Base-by-base conservation (phyloP, 2,329 filamentous ascomycete genomes). In the Pestalotiopsis sp. region DNA sequence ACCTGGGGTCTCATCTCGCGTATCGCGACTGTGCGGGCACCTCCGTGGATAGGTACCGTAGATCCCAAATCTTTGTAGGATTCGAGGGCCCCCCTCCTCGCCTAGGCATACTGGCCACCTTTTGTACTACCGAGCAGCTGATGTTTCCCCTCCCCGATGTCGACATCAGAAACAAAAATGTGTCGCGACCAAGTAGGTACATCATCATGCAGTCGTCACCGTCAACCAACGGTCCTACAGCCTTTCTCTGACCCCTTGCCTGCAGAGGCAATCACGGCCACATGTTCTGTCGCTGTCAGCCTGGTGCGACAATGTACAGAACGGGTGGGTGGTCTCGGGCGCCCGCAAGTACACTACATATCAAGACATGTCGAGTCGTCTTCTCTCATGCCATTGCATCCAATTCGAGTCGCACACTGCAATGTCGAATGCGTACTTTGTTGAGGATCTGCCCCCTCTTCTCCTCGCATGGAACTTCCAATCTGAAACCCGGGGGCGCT, bases 121-220 rank as follows among this genome's bases (percentile, higher is more conserved):
- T 23, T 52, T 52, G 45, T 52, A 20, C 45, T 17, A 52, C 45
- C 45, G 5, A 17, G 45, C 45, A 52, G 45, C 45, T 52, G 45
- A 52, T 52, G 17, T 27, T 36, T 27, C 23, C 23, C 23, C 14
- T 36, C 23, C 23, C 20, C 23, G 20, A 14, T 17, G 57, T 20
- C 57, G 4, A 13, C 25, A 59, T 23, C 11, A 59, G 23, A 13
- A 59, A 14, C 27, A 36, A 27, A 23, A 20, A 27, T 59, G 23
- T 36, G 25, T 36, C 23, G 57, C 23, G 23, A 27, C 57, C 27
- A 13, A 17, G 57, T 23, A 59, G n/a, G 27, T 59, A 14, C 57
- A 59, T 59, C 57, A 36, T 59, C 57, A 59, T 59, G 57, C 57
- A 59, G 57, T 59, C 57, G 25, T 25, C 25, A 59, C 25, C 45